Base-by-base conservation (phyloP, 2,329 filamentous ascomycete species). In the Curvularia sp. region DNA sequence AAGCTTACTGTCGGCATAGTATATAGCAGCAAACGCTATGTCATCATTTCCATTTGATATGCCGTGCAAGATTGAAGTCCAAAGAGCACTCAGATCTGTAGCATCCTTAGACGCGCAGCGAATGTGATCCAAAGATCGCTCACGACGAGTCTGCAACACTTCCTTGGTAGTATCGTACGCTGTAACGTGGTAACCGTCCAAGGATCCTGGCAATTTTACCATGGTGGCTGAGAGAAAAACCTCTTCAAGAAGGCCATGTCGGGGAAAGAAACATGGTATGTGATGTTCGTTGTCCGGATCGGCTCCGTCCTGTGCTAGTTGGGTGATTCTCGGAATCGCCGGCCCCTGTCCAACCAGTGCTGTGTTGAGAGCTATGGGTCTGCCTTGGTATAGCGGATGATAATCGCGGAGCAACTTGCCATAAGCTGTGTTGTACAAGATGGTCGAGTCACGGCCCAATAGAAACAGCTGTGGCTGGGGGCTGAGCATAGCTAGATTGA, bases 371-470 rank as follows among this genome's bases (percentile, higher is more conserved):
- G 39, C 30, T 5, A 52, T 38, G 13, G 49, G 49, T 13, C 49
- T 43, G 21, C 49, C 49, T 45, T 52, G 49, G 15, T 52, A 52
- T 6, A 52, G 39, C 13, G 49, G 49, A 23, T 52, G 49, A 13
- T 30, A 45, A 18, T 52, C 49, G 49, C 49, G 49, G 21, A 52
- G 49, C 21, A 52, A 18, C 19, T 41, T 41, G 39, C 49, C 49
- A 21, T 52, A 52, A 15, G 49, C 49, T 36, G 49, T 52, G 49
- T 52, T 52, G 38, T 52, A 52, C 15, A 52, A 27, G 23, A 52
- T 45, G 15, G 42, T 52, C 19, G 49, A 45, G 21, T 52, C 49
- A 41, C 27, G 49, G 8, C 49, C 49, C 9, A 52, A 43, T 19
- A 52, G 23, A 27, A 52, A 52, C 23, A 52, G 28, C n/a, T 52